Percentiles rank a stretch among this genome's conserved stretches.
phyloP scores from a whole-genome alignment of 2,329 filamentous ascomycete genomes.

The Thermothelomyces thermophilus region DNA sequence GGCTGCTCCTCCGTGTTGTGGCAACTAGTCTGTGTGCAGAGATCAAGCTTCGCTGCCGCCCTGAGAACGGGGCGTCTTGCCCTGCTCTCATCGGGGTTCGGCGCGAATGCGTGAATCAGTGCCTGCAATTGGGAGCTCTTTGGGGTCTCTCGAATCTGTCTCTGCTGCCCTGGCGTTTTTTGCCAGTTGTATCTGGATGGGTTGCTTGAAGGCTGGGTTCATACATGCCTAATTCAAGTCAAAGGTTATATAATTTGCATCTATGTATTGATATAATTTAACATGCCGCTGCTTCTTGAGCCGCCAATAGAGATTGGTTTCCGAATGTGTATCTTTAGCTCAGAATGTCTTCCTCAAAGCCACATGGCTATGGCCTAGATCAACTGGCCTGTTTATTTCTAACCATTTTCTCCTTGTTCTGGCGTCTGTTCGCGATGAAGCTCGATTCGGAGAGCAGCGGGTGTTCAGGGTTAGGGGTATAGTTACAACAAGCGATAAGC shows the following conservation, averaged over 20 bases:
- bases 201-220: conserved; percentile 15
- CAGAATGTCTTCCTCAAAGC: too few species aligned
- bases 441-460: too few species aligned
- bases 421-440: too few species aligned
- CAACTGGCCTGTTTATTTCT: neutral
- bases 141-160: conserved; percentile 23
- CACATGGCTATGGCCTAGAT: too few species aligned
- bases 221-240: conserved; percentile 9
- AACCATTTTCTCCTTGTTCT: neutral
- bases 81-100: conserved; percentile 26
- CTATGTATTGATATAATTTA: too few species aligned
- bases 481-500: neutral
- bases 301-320: too few species aligned
- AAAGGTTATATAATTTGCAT: neutral
- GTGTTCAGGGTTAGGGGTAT: conserved; percentile 1
- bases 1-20: conserved; percentile 70
- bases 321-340: too few species aligned
- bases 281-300: too few species aligned
- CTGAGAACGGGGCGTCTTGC: conserved; percentile 48
- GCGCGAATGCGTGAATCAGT: conserved; percentile 31
- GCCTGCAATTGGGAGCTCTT: conserved; percentile 19
- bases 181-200: conserved; percentile 9
- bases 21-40: conserved; percentile 97
- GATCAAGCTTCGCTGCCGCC: conserved; percentile 48
- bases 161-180: conserved; percentile 24